Evolutionary conservation across 352 stramenopile genomes (phyloP).

Genomic region (Achlya hypogyna): DNA sequence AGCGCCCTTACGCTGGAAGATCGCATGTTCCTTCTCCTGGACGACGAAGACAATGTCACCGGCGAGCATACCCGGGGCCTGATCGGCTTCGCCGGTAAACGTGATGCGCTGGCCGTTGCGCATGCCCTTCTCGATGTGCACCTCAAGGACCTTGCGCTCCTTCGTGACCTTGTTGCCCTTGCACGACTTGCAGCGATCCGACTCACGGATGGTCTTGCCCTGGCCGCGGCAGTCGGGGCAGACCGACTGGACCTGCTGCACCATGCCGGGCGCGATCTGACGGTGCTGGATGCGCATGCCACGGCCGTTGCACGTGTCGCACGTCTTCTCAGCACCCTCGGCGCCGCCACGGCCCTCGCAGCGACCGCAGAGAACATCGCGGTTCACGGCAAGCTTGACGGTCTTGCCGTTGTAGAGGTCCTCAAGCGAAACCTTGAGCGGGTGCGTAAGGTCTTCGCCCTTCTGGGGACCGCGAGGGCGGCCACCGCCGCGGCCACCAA

Average conservation of each 20-base stretch:
- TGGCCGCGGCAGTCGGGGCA: constrained; percentile 92
- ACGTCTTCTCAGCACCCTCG: constrained; percentile 88
- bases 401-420: constrained; percentile 99
- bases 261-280: constrained; percentile 97
- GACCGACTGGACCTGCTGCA: constrained; percentile 95
- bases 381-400: constrained; percentile 94
- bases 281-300: constrained; percentile 92
- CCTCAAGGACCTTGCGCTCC: constrained; percentile 97
- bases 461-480: constrained; percentile 86
- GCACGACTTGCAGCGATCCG: constrained; percentile 86
- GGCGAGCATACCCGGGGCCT: constrained; percentile 85
- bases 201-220: constrained; percentile 92
- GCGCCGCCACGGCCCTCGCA: constrained; percentile 88
- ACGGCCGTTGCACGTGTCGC: constrained; percentile 91
- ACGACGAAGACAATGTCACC: constrained; percentile 97
- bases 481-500: constrained; percentile 78
- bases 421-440: constrained; percentile 95
- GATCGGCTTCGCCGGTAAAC: constrained; percentile 94
- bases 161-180: constrained; percentile 92
- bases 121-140: constrained; percentile 98
- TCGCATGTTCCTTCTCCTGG: constrained; percentile 95
- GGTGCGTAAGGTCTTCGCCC: constrained; percentile 92
- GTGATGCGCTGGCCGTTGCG: constrained; percentile 95
- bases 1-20: constrained; percentile 94
- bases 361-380: constrained; percentile 84